These are phyloP conservation scores for Aureobasidium leucospermi DNA, from an alignment of 2,329 filamentous ascomycete species.

Conservation along the genomic window DNA sequence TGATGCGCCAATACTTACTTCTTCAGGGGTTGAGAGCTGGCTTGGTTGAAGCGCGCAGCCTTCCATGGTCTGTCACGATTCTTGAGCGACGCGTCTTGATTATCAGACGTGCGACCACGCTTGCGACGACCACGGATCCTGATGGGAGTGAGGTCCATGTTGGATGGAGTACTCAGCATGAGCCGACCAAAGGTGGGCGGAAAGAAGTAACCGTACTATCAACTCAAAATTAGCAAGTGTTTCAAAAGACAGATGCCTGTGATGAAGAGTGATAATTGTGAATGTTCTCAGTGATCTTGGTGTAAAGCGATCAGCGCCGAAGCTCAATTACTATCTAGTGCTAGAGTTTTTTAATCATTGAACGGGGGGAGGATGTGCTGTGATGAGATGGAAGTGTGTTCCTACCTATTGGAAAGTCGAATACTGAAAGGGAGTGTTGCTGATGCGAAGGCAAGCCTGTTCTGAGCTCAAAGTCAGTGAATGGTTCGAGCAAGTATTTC, in stretches of 20 bases:
- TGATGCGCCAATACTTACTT: conserved; percentile 10
- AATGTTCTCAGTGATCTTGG: conserved; percentile 33
- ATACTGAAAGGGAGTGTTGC: neutral
- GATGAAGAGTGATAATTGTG: neutral
- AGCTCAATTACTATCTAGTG: conserved; percentile 50
- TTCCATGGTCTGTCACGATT: conserved; percentile 6
- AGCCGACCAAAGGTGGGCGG: neutral
- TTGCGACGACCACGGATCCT: conserved; percentile 25
- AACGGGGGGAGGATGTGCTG: conserved; percentile 19
- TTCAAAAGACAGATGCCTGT: neutral
- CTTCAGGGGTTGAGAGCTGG: conserved; percentile 6
- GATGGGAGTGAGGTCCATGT: conserved; percentile 25
- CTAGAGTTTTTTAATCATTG: conserved; percentile 56
- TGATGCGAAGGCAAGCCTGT: neutral
- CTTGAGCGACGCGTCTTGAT: neutral
- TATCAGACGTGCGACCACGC: neutral
- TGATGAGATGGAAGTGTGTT: neutral
- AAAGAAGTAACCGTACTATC: neutral
- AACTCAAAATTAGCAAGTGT: neutral
- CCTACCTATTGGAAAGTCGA: neutral
- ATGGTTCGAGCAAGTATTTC: neutral
- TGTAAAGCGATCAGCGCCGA: conserved; percentile 30
- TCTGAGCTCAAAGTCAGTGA: conserved; percentile 10
- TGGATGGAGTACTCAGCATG: neutral
- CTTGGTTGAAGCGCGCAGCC: conserved; percentile 13